Evolutionary conservation across 495 filamentous ascomycete genomes (phyloP).

Genomic region (Rhizodiscina lignyota): DNA sequence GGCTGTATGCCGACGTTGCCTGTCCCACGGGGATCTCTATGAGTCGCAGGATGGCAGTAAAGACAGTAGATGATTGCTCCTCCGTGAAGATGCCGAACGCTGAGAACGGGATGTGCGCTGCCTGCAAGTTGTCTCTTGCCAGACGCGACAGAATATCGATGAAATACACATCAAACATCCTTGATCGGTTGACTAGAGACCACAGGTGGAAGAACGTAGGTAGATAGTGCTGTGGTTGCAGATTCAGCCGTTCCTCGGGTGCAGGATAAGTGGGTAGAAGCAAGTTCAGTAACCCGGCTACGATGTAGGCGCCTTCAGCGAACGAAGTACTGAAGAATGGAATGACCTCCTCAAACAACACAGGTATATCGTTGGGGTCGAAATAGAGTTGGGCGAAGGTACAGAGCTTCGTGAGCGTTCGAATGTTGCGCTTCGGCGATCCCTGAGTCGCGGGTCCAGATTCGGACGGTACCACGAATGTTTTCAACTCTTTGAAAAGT

Average conservation of each 20-base stretch:
- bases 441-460: conserved; percentile 43
- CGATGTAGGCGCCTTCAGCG: conserved; percentile 74
- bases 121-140: conserved; percentile 62
- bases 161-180: conserved; percentile 69
- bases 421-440: conserved; percentile 45
- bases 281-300: conserved; percentile 68
- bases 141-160: conserved; percentile 80
- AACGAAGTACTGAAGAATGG: conserved; percentile 94
- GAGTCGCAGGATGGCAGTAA: conserved; percentile 76
- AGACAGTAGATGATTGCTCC: conserved; percentile 84
- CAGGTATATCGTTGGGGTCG: conserved; percentile 68
- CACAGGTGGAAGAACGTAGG: conserved; percentile 93
- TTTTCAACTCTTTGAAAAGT: conserved; percentile 79
- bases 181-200: conserved; percentile 83
- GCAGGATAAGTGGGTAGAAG: conserved; percentile 76
- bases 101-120: conserved; percentile 61
- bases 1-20: conserved; percentile 79
- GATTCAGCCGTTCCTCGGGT: conserved; percentile 40
- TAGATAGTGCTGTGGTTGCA: conserved; percentile 69
- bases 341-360: conserved; percentile 83
- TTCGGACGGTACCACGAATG: conserved; percentile 72
- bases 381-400: conserved; percentile 84
- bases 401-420: conserved; percentile 71
- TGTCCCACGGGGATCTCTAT: conserved; percentile 96
- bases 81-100: conserved; percentile 82